A percentile compares a stretch with the other conserved stretches of the same genome.
Conservation (phyloP, 257 asterid genomes). For the Scutellaria barbata region DNA sequence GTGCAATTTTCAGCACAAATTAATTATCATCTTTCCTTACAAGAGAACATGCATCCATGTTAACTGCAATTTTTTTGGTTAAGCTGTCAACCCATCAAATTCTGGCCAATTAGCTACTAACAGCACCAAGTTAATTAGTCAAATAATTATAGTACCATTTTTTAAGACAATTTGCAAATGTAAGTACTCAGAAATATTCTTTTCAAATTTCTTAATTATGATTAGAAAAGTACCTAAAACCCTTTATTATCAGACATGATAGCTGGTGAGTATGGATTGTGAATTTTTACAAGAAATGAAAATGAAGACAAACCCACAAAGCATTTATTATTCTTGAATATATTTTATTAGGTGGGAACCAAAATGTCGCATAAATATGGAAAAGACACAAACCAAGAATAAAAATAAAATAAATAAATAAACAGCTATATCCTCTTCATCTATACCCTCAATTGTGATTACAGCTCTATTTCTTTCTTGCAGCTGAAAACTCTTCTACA, state of each 20-base stretch:
- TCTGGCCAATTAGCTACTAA: constrained; percentile 16
- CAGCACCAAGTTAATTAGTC: constrained; percentile 16
- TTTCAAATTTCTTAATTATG: not conserved
- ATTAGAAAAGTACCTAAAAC: constrained; percentile 12
- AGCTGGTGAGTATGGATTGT: not conserved
- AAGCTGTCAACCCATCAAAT: constrained; percentile 47
- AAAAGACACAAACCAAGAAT: constrained; percentile 32
- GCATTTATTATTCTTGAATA: constrained; percentile 51
- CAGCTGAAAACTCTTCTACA: constrained; percentile 3
- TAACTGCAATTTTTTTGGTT: constrained; percentile 40
- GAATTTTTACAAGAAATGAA: constrained; percentile 2
- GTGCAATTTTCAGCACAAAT: constrained; percentile 21
- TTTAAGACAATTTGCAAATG: constrained; percentile 23
- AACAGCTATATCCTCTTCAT: constrained; percentile 49
- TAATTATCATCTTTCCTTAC: constrained; percentile 27
- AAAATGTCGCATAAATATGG: constrained; percentile 42
- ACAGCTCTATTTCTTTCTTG: constrained; percentile 29
- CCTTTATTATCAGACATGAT: constrained; percentile 5
- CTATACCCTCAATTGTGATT: constrained; percentile 36
- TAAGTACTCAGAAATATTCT: constrained; percentile 9
- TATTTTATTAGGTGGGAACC: constrained; percentile 47
- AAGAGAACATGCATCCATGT: constrained; percentile 66
- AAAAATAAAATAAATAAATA: too few species aligned
- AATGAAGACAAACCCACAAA: constrained; percentile 38
- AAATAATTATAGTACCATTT: constrained; percentile 6